Evolutionary conservation across 2,329 filamentous ascomycete species (phyloP).

Genomic region (Sclerotinia nivalis): DNA sequence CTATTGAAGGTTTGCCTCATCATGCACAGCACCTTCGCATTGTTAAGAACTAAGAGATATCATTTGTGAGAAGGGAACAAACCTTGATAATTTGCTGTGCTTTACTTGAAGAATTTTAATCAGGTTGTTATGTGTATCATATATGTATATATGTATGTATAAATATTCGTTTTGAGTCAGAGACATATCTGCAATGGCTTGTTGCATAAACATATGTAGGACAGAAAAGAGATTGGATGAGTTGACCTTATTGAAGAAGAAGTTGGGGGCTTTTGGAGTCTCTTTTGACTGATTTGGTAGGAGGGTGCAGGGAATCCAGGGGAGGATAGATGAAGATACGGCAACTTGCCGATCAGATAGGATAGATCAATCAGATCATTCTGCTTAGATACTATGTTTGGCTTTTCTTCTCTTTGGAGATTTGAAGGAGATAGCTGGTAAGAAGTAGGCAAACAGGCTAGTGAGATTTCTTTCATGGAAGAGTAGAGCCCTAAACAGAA

Average conservation of each 20-base stretch:
- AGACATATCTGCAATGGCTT: background rate
- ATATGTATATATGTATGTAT: background rate
- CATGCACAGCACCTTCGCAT: background rate
- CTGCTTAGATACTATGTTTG: background rate
- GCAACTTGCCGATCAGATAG: constrained; percentile 16
- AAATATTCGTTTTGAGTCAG: background rate
- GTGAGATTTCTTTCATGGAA: background rate
- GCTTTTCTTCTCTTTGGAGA: background rate
- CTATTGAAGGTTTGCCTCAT: background rate
- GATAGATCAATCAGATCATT: background rate
- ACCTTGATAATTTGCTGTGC: background rate
- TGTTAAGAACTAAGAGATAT: background rate
- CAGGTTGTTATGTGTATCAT: background rate
- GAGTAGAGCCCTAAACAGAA: background rate
- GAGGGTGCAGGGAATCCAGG: background rate
- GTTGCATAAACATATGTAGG: background rate
- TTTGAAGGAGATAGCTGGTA: background rate
- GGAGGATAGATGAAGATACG: constrained; percentile 2
- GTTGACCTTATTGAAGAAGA: background rate
- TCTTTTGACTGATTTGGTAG: background rate
- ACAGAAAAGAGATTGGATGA: background rate
- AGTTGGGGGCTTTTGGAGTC: background rate
- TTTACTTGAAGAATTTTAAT: background rate
- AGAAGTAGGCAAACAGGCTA: background rate
- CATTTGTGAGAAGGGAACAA: background rate